Base-by-base conservation (phyloP, 805 yeast species). In the Tetrapisispora namnaoensis region DNA sequence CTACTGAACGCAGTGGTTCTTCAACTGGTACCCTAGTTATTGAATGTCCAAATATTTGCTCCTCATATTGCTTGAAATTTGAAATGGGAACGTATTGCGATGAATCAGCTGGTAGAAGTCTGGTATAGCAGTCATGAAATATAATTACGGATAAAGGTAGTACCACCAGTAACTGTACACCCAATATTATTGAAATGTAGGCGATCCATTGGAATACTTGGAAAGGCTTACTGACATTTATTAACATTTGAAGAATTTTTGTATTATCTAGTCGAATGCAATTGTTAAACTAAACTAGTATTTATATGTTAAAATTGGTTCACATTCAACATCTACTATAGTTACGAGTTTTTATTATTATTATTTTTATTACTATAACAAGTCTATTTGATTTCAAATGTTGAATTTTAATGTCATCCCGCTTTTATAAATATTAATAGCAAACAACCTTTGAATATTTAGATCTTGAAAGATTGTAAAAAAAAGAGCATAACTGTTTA, bases 131-230 rank as follows among this genome's bases (percentile, higher is more conserved):
- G 44, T 65, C 67, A 49, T 61, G 55, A 44, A 62, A 65, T 32
- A 62, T 46, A 10, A 63, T 42, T 8, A 50, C 50, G 1, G 69
- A 53, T 10, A 65, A 47, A 5, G 69, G 69, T 24, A 58, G 50
- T 16, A 65, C 53, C 7, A 65, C 37, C 20, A 58, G 41, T 2
- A 63, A 2, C 40, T 63, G 58, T 18, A 62, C 53, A 7, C 55
- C 20, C 11, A 59, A 46, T 9, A 58, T 32, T 2, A 54, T 21
- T 2, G 53, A 24, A 2, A 52, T 20, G 35, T 63, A 62, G 1
- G 55, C 45, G 22, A 56, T 49, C 64, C 65, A 61, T 57, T 63
- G 66, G 10, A 61, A 45, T 43, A 57, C 35, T 47, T 61, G 63
- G 11, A 63, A 53, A n/a, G 67, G 66, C 17, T 51, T 50, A 8